Evolutionary conservation across 1,139 yeast genomes (phyloP).

Genomic region (Blastobotrys proliferans): DNA sequence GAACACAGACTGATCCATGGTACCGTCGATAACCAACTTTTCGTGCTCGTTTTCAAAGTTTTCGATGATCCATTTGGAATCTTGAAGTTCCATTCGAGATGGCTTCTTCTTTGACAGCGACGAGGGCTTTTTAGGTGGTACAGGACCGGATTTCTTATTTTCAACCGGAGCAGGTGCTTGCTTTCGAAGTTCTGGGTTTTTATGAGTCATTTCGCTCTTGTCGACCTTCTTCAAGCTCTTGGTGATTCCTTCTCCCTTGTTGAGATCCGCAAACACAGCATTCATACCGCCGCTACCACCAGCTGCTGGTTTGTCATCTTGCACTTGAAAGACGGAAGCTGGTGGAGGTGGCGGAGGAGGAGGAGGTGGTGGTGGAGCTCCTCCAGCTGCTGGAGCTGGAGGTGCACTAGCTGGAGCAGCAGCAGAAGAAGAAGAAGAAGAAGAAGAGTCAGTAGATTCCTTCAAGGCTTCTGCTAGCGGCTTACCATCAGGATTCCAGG

Average conservation of each 20-base stretch:
- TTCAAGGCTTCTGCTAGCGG: slow-evolving; percentile 37
- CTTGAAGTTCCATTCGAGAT: slow-evolving; percentile 53
- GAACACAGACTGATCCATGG: slow-evolving; percentile 82
- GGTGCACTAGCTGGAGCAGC: slow-evolving; percentile 41
- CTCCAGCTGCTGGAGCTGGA: slow-evolving; percentile 68
- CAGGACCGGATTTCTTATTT: slow-evolving; percentile 38
- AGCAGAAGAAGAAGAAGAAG: slow-evolving; percentile 24
- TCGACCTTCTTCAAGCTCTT: slow-evolving; percentile 88
- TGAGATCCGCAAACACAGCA: slow-evolving; percentile 91
- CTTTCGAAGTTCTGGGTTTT: slow-evolving; percentile 77
- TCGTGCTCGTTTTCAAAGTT: slow-evolving; percentile 61
- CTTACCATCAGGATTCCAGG: slow-evolving; percentile 61
- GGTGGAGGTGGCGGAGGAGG: slow-evolving; percentile 69
- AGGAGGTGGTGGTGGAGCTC: slow-evolving; percentile 48
- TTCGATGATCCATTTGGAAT: slow-evolving; percentile 86
- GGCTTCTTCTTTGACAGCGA: slow-evolving; percentile 55
- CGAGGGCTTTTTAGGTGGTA: slow-evolving; percentile 75
- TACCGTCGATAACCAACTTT: slow-evolving; percentile 61
- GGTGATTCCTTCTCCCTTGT: slow-evolving; percentile 80
- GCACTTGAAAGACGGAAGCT: slow-evolving; percentile 56
- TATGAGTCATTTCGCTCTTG: slow-evolving; percentile 90
- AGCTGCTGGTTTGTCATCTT: slow-evolving; percentile 33
- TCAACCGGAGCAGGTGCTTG: slow-evolving; percentile 7
- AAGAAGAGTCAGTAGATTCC: slow-evolving; percentile 29
- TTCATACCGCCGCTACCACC: slow-evolving; percentile 74